Conservation (phyloP, 2,329 filamentous ascomycete species). For the Zymoseptoria pseudotritici region DNA sequence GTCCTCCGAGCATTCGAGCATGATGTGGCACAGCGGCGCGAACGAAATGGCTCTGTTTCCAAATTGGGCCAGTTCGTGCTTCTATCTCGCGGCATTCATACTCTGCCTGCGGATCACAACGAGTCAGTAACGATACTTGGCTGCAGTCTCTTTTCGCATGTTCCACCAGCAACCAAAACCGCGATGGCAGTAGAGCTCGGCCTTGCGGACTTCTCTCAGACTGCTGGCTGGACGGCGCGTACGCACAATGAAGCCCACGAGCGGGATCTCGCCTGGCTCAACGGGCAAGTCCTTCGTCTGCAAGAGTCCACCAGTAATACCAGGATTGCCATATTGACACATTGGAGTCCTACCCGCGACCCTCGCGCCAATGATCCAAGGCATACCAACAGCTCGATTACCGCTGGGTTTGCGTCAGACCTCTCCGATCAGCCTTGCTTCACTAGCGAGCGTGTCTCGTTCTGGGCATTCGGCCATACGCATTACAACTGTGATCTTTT, state of each 20-base stretch:
- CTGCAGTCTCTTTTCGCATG: conserved; percentile 22
- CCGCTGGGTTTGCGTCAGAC: conserved; percentile 7
- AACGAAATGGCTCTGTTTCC: conserved; percentile 7
- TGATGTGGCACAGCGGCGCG: not conserved
- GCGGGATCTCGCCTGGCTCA: conserved; percentile 40
- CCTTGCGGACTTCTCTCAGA: no score
- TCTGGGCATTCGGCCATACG: conserved; percentile 13
- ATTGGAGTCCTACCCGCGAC: conserved; percentile 37
- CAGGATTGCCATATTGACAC: conserved; percentile 35
- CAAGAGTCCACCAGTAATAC: conserved; percentile 13
- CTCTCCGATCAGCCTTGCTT: conserved; percentile 6
- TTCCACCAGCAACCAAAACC: conserved; percentile 28
- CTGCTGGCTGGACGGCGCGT: no score
- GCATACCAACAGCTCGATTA: conserved; percentile 20
- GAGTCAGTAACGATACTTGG: conserved; percentile 29
- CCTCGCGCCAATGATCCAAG: conserved; percentile 29
- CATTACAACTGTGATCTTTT: conserved; percentile 13
- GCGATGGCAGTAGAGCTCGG: conserved; percentile 32
- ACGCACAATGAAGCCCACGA: no score
- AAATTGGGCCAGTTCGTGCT: conserved; percentile 36
- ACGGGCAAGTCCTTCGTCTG: conserved; percentile 26
- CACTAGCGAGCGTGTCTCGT: conserved; percentile 1
- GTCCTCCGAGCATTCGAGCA: conserved; percentile 20
- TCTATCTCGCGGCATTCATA: conserved; percentile 29
- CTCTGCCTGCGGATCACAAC: conserved; percentile 5